A percentile compares a stretch with the other conserved stretches of the same genome.
These are phyloP conservation scores for Candida sp. DNA, from an alignment of 1,139 yeast genomes.

Conservation along the genomic window DNA sequence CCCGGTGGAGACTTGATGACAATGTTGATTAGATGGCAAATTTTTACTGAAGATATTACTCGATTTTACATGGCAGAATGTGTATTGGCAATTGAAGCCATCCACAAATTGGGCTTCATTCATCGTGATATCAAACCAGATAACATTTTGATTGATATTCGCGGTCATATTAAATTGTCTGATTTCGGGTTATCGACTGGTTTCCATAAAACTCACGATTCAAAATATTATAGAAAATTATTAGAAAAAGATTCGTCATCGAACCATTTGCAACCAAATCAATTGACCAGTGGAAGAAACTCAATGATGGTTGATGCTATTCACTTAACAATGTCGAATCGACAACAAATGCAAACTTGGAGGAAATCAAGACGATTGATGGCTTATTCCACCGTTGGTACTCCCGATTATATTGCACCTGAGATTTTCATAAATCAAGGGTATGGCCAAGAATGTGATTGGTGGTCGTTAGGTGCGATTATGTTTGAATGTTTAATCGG, in stretches of 20 bases:
- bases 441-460: conserved; percentile 98
- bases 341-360: conserved; percentile 99
- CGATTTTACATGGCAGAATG: conserved; percentile 86
- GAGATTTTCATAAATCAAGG: conserved; percentile 97
- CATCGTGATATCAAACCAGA: conserved; percentile 83
- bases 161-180: conserved; percentile 76
- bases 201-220: conserved; percentile 81
- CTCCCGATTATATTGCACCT: conserved; percentile 99
- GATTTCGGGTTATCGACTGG: conserved; percentile 88
- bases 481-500: conserved; percentile 99
- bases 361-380: conserved; percentile 90
- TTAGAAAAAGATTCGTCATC: conserved; percentile 56
- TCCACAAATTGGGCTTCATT: conserved; percentile 75
- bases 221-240: conserved; percentile 70
- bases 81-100: conserved; percentile 80
- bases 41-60: conserved; percentile 81
- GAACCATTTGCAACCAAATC: conserved; percentile 21
- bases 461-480: conserved; percentile 99
- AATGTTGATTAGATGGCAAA: conserved; percentile 84
- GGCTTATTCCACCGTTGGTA: conserved; percentile 99
- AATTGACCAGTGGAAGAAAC: conserved; percentile 43
- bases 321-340: conserved; percentile 89
- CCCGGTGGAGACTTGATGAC: conserved; percentile 91
- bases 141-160: conserved; percentile 72
- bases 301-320: conserved; percentile 94